Evolutionary conservation across 192 early-diverging fungal species (phyloP).

Genomic region (Powellomyces hirtus): DNA sequence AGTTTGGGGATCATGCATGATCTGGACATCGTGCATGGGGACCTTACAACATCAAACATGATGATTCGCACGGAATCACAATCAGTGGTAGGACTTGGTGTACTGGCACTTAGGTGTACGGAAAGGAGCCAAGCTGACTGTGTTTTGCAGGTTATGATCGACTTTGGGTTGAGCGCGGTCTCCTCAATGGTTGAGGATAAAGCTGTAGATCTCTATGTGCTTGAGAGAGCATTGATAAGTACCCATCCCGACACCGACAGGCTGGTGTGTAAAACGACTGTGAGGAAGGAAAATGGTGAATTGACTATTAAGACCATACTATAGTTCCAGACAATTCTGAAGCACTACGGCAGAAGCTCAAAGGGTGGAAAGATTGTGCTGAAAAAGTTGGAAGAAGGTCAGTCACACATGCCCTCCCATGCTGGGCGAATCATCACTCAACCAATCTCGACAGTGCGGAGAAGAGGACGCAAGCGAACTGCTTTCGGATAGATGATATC

Average conservation of each 20-base stretch:
- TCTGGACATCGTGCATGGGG: conserved; percentile 89
- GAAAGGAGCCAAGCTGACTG: too few species aligned
- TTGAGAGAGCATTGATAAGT: conserved; percentile 87
- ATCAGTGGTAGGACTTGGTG: conserved; percentile 53
- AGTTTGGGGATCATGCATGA: conserved; percentile 79
- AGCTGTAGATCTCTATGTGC: conserved; percentile 98
- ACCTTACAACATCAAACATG: conserved; percentile 96
- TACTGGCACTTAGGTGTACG: too few species aligned
- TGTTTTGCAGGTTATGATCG: conserved; percentile 76
- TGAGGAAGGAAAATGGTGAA: conserved; percentile 1
- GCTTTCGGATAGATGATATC: conserved; percentile 32
- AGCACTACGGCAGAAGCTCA: conserved; percentile 54
- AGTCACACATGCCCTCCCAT: not conserved
- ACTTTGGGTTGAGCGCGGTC: conserved; percentile 93
- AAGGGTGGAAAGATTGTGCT: conserved; percentile 63
- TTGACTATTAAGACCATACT: too few species aligned
- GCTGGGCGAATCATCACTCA: not conserved
- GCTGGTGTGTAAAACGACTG: conserved; percentile 57
- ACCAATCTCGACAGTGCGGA: conserved; percentile 5
- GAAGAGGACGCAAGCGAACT: conserved; percentile 28
- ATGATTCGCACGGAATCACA: conserved; percentile 57
- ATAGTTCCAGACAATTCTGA: conserved; percentile 74
- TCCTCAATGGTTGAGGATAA: conserved; percentile 89
- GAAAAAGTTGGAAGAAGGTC: conserved; percentile 79
- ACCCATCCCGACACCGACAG: conserved; percentile 85